Evolutionary conservation across 768 basidiomycete species (phyloP).

Genomic region (Thelephora ganbajun): DNA sequence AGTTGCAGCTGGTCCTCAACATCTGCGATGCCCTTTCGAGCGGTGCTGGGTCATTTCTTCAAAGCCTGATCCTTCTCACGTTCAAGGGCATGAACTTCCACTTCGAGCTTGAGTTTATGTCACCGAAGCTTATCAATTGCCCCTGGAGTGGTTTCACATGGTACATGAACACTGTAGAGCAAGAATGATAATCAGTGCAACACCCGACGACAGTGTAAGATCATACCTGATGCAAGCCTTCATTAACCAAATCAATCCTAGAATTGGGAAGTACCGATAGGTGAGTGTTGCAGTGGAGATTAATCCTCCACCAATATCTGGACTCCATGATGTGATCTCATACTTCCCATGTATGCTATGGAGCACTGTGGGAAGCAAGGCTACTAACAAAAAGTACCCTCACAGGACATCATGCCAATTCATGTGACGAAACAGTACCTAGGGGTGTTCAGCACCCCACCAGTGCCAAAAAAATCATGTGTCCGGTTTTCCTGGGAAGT

Average conservation of each 20-base stretch:
- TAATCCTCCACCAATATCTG: constrained; percentile 72
- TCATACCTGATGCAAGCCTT: constrained; percentile 77
- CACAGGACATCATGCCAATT: too few relatives aligned
- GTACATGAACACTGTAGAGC: constrained; percentile 68
- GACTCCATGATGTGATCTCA: constrained; percentile 76
- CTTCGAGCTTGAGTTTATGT: constrained; percentile 77
- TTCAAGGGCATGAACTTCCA: constrained; percentile 90
- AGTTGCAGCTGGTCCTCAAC: constrained; percentile 78
- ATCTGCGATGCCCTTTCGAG: constrained; percentile 67
- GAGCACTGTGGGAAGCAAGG: too few relatives aligned
- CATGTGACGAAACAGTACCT: too few relatives aligned
- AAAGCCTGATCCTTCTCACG: constrained; percentile 84
- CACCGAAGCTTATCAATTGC: constrained; percentile 86
- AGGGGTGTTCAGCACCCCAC: too few relatives aligned
- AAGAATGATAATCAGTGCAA: constrained; percentile 8
- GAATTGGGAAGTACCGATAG: constrained; percentile 80
- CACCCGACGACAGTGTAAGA: background rate
- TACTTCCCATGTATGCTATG: constrained; percentile 92
- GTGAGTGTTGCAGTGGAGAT: constrained; percentile 85
- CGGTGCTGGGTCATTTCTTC: constrained; percentile 62
- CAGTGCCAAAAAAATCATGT: too few relatives aligned
- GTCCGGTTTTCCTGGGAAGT: too few relatives aligned
- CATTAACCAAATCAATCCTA: constrained; percentile 87
- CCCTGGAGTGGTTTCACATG: constrained; percentile 89
- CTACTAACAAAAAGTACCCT: too few relatives aligned